A percentile compares a stretch with the other conserved stretches of the same genome.
Conservation (phyloP, 768 basidiomycete species). For the Russula virescens region DNA sequence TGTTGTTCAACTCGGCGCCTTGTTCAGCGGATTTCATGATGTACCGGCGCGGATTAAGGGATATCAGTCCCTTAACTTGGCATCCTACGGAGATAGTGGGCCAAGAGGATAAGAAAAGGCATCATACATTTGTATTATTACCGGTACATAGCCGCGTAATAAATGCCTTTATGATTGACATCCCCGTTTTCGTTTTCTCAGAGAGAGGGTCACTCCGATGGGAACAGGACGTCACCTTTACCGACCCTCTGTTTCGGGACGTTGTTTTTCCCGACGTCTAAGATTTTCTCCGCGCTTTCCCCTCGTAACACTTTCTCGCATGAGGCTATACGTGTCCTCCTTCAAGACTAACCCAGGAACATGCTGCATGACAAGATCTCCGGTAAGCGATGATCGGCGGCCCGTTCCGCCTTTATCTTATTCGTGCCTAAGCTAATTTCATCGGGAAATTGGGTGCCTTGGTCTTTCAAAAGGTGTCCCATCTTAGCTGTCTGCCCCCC, state of each 20-base stretch:
- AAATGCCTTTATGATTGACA: too few species aligned
- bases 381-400: neutral
- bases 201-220: too few species aligned
- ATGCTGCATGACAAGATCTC: neutral
- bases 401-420: neutral
- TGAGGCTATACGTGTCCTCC: neutral
- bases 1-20: too few species aligned
- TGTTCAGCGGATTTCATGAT: too few species aligned
- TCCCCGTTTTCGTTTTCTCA: too few species aligned
- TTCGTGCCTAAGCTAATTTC: neutral
- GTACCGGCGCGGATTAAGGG: too few species aligned
- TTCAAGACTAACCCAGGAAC: neutral
- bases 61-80: too few species aligned
- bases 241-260: neutral
- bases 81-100: too few species aligned
- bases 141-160: too few species aligned
- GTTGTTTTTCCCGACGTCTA: neutral
- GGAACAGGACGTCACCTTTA: neutral
- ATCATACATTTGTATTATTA: too few species aligned
- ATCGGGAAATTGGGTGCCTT: neutral
- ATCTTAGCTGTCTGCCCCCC: slow-evolving; percentile 13
- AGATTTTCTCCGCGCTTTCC: slow-evolving; percentile 2
- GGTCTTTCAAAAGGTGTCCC: slow-evolving; percentile 2
- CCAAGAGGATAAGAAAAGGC: too few species aligned
- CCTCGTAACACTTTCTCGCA: neutral